Base-by-base conservation (phyloP, 176 grass and related monocot species). In the Tillandsia fasciculata region DNA sequence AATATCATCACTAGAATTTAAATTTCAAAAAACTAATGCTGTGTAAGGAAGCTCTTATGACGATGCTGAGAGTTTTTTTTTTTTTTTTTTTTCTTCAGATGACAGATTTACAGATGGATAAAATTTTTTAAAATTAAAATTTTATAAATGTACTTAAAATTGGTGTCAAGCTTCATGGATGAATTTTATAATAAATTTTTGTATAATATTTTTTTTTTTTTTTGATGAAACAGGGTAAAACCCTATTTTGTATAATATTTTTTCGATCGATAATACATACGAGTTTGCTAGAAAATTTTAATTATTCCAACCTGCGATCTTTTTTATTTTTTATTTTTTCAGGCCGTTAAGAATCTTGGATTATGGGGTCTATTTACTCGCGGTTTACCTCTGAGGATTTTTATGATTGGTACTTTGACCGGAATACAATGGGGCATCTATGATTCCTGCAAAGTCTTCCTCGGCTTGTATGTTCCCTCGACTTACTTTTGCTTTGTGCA, bases 391-490 rank as follows among this genome's bases (percentile, higher is more conserved):
- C 86, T 96, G 74, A 80, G 93, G 17, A 90, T 96, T 57, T 79
- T 90, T 64, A 96, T 96, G 93, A 76, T 92, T 0, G 93, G 93
- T 18, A 79, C 86, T 26, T 81, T 96, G 17, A 87, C 93, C 6
- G 93, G 88, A 83, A 86, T 75, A 0, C 93, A 92, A 49, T 96
- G 93, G 93, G 81, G 78, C 77, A 49, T 83, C 12, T 96, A 96
- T 27, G 88, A 96, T 29, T 72, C 92, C 0, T 96, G 92, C 50
- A 96, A 91, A 89, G 78, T 96, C 8, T 82, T 77, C 8, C 63
- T 87, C 74, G 88, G 88, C 42, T 65, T 91, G 88, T 91, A 91
- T 83, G 85, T 79, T 66, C 49, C 48, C 53, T 76, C 56, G 54
- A 9, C 26, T 12, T 15, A 53, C 50, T 76, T 42, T 26, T 53